Conservation (phyloP, 495 filamentous ascomycete genomes). For the Podospora anserina region DNA sequence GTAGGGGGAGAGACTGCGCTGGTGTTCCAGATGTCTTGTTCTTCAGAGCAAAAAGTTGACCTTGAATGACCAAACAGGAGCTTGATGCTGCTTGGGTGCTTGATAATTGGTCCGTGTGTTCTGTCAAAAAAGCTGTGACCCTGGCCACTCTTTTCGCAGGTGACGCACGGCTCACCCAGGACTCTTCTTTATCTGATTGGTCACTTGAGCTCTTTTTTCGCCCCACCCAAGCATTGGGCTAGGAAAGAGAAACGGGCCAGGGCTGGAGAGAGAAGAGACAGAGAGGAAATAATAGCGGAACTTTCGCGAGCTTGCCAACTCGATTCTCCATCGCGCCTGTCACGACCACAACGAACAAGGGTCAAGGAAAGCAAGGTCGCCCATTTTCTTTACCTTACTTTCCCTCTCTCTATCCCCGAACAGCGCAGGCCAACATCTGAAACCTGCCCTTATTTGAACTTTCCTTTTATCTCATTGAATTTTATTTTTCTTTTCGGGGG, state of each 20-base stretch:
- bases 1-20: not conserved
- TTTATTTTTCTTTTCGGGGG: not conserved
- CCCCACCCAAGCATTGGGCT: slow-evolving; percentile 1
- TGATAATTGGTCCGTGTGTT: slow-evolving; percentile 5
- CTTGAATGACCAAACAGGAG: not conserved
- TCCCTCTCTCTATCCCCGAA: not conserved
- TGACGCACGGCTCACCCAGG: slow-evolving; percentile 10
- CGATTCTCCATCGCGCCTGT: slow-evolving; percentile 4
- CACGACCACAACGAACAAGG: not conserved
- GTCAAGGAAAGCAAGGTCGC: not conserved
- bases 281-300: not conserved
- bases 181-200: not conserved
- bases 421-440: slow-evolving; percentile 1
- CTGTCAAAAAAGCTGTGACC: slow-evolving; percentile 3
- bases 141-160: slow-evolving; percentile 18
- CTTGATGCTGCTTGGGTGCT: not conserved
- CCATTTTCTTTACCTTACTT: not conserved
- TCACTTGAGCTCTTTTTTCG: not conserved
- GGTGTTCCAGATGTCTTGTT: not conserved
- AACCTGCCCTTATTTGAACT: not conserved
- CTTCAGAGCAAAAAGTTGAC: not conserved
- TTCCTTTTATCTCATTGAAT: not conserved
- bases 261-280: not conserved
- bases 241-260: not conserved
- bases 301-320: slow-evolving; percentile 6